Evolutionary conservation across 129 eudicot genomes (phyloP).

Genomic region (Apium graveolens): DNA sequence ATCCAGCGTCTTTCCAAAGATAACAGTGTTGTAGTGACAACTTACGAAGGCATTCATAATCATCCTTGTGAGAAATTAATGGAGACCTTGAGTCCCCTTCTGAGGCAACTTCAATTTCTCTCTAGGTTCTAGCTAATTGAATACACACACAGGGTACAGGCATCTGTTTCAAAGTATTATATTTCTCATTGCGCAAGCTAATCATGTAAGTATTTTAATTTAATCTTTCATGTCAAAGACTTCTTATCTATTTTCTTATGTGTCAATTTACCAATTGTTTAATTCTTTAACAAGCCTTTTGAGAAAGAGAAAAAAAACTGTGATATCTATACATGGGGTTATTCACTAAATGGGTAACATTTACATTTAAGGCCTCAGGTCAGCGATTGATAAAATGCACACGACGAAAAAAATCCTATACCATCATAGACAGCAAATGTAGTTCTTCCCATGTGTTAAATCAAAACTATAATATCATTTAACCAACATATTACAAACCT

Average conservation of each 20-base stretch:
- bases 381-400: background rate
- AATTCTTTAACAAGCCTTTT: background rate
- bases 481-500: background rate
- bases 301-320: background rate
- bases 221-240: background rate
- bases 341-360: background rate
- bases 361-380: background rate
- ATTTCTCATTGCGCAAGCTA: background rate
- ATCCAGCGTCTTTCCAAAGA: constrained; percentile 89
- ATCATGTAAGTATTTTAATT: background rate
- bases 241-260: background rate
- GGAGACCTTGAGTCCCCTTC: constrained; percentile 92
- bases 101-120: constrained; percentile 95
- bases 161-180: background rate
- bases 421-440: background rate
- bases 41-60: constrained; percentile 89
- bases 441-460: background rate
- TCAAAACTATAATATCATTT: background rate
- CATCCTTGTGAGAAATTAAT: constrained; percentile 96
- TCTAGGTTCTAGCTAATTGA: constrained; percentile 47
- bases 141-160: background rate
- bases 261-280: background rate
- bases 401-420: background rate
- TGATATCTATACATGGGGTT: background rate
- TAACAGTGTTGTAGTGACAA: constrained; percentile 74